These are phyloP conservation scores for Lentinula sp. DNA, from an alignment of 768 basidiomycete genomes.

Conservation along the genomic window DNA sequence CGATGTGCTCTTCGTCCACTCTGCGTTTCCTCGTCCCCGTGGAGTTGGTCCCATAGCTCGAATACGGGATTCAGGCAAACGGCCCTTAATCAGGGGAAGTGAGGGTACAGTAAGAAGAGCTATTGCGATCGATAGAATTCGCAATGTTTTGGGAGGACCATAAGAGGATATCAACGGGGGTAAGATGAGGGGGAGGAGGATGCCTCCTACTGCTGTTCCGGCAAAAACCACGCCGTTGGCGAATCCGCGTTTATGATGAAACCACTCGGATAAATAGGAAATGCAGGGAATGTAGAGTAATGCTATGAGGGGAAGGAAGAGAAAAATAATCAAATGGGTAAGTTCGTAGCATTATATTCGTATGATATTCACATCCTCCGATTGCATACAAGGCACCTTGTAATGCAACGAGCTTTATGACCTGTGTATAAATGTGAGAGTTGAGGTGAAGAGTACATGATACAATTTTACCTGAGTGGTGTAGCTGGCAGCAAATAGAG, in stretches of 20 bases:
- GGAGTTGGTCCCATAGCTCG: constrained; percentile 13
- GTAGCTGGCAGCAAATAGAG: constrained; percentile 21
- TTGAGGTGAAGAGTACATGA: neutral
- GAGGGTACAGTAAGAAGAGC: constrained; percentile 15
- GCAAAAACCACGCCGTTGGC: constrained; percentile 26
- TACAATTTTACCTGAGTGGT: constrained; percentile 6
- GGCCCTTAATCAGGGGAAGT: constrained; percentile 20
- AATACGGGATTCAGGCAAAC: constrained; percentile 14
- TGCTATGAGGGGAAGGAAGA: neutral
- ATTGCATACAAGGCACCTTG: constrained; percentile 25
- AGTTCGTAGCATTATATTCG: too few species aligned
- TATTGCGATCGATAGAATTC: constrained; percentile 19
- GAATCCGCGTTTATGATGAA: constrained; percentile 20
- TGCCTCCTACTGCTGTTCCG: constrained; percentile 21
- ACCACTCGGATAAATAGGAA: constrained; percentile 24
- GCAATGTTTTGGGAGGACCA: constrained; percentile 17
- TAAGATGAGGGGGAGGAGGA: constrained; percentile 20
- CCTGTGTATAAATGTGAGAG: constrained; percentile 9
- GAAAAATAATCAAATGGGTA: neutral
- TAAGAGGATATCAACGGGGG: constrained; percentile 17
- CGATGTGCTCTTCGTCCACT: constrained; percentile 15
- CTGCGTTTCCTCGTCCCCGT: constrained; percentile 2
- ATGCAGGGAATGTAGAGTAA: constrained; percentile 21
- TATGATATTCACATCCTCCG: constrained; percentile 13
- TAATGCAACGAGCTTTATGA: constrained; percentile 15